phyloP scores from a whole-genome alignment of 1,284 basidiomycete species.

The Tylopilus sp. region DNA sequence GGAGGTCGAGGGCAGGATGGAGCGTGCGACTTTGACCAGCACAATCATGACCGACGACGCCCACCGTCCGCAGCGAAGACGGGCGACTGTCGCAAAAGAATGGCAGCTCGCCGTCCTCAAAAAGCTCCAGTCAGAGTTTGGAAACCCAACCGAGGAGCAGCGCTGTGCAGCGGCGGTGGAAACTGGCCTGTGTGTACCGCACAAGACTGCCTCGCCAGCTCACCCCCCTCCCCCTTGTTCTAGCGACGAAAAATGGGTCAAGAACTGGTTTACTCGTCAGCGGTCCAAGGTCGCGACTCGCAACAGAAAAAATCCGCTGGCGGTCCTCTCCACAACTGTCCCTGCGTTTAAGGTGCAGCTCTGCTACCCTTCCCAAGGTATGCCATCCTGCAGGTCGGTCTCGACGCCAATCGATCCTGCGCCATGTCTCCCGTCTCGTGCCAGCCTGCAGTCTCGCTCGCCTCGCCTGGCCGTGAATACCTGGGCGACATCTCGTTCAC shows the following conservation, averaged over 20 bases:
- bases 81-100: constrained; percentile 21
- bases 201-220: constrained; percentile 6
- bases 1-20: constrained; percentile 2
- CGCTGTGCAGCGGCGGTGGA: constrained; percentile 22
- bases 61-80: constrained; percentile 5
- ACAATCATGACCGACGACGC: not conserved
- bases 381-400: not conserved
- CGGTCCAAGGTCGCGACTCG: constrained; percentile 23
- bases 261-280: constrained; percentile 31
- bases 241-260: constrained; percentile 31
- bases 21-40: constrained; percentile 20
- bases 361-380: not conserved
- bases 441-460: not conserved
- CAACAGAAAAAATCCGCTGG: constrained; percentile 3
- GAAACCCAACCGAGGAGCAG: constrained; percentile 25
- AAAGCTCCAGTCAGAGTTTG: constrained; percentile 21
- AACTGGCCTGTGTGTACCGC: constrained; percentile 31
- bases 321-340: not conserved
- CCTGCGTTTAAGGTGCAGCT: constrained; percentile 19
- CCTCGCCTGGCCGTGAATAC: not conserved
- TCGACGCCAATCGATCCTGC: constrained; percentile 5
- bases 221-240: not conserved
- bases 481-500: not conserved
- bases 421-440: constrained; percentile 1
- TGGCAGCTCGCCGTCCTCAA: constrained; percentile 34